Base-by-base conservation (phyloP, 2,329 filamentous ascomycete species). In the Lachnellula suecica region DNA sequence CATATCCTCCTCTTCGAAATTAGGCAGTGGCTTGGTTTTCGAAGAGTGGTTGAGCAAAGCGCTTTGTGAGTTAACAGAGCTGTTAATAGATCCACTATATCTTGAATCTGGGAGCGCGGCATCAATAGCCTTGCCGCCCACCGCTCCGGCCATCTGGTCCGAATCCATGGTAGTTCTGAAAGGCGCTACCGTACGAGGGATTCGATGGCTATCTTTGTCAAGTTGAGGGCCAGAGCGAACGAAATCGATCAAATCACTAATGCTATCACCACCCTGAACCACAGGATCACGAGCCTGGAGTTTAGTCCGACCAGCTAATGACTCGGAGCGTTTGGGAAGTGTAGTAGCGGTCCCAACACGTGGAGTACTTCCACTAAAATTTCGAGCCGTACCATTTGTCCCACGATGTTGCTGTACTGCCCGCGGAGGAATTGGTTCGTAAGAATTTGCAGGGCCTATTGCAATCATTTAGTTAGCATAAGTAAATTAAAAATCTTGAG, bases 231-330 rank as follows among this genome's bases (percentile, higher is more conserved):
- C 93, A 66, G 90, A 86, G 42, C 92, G 86, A 59, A 99, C 95
- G 69, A 99, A 97, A 67, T 97, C 92, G 59, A 97, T 96, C 52
- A 99, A 74, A 55, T 97, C 94, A 11, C 89, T 88, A 51, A 86
- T 95, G 59, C 86, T 85, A 46, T 83, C 83, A 47, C 77, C 78
- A 52, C 74, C 74, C 45, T 84, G 79, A 15, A 84, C 79, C 38
- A 79, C 77, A 34, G 89, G 83, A 56, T 91, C 85, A 44, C 91
- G 87, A 52, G 93, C 85, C 69, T 88, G 81, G 44, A 88, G 78
- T 53, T 81, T 82, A 43, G 73, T 74, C 52, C 79, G 74, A 55
- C 68, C 77, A 49, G 71, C 72, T 9, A 65, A 60, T 9, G 66
- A 68, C n/a, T 59, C 58, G 17, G 63, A 44, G 22, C 63, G 65